Evolutionary conservation across 768 basidiomycete species (phyloP).

Genomic region (Daedaleopsis nitida): DNA sequence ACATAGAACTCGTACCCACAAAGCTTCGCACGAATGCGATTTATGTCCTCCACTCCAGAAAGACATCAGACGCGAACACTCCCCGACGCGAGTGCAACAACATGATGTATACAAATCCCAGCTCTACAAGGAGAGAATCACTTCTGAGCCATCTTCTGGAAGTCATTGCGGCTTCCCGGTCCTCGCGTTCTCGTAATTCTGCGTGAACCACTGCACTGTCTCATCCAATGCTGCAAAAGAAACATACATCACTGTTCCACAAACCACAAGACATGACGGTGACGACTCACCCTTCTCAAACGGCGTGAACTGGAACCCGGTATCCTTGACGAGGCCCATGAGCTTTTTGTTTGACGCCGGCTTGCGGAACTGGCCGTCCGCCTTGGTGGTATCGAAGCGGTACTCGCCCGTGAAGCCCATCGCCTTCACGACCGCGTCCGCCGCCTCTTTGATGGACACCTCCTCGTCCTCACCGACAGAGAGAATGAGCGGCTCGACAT

Average conservation of each 20-base stretch:
- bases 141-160: neutral
- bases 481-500: slow-evolving; percentile 91
- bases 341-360: slow-evolving; percentile 94
- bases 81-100: too few relatives aligned
- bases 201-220: slow-evolving; percentile 85
- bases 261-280: neutral
- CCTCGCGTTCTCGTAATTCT: slow-evolving; percentile 75
- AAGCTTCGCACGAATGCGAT: too few relatives aligned
- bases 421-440: slow-evolving; percentile 87
- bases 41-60: too few relatives aligned
- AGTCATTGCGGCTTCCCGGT: slow-evolving; percentile 46
- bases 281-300: slow-evolving; percentile 70
- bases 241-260: neutral
- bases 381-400: slow-evolving; percentile 74
- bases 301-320: slow-evolving; percentile 82
- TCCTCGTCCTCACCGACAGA: slow-evolving; percentile 95
- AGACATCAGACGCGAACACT: too few relatives aligned
- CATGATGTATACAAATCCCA: neutral
- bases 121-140: neutral
- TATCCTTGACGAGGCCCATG: slow-evolving; percentile 64
- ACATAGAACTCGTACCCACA: too few relatives aligned
- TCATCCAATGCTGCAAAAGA: slow-evolving; percentile 64
- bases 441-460: slow-evolving; percentile 88
- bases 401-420: slow-evolving; percentile 81
- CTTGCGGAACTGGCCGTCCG: slow-evolving; percentile 96